These are phyloP conservation scores for Crithidia brevicula DNA, from an alignment of 208 protist species.

Conservation along the genomic window DNA sequence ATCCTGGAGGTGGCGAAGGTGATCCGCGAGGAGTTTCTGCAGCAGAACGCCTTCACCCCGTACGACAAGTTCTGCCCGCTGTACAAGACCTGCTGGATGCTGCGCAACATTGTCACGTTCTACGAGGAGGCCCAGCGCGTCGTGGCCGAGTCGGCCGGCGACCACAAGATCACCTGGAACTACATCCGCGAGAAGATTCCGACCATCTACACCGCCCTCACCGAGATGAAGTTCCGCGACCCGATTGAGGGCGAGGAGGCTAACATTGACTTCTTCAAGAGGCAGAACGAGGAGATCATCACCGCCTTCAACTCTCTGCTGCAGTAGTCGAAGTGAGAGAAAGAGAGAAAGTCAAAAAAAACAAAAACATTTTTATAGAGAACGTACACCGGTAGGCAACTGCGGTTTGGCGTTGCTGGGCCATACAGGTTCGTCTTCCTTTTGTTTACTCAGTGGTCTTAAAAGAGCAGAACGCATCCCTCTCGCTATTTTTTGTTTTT, in stretches of 20 bases:
- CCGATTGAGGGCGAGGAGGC: constrained; percentile 84
- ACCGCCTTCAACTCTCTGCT: constrained; percentile 80
- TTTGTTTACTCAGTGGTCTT: not conserved
- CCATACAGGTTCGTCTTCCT: not conserved
- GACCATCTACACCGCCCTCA: constrained; percentile 83
- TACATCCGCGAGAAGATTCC: constrained; percentile 94
- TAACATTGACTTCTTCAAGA: constrained; percentile 89
- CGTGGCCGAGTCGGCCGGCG: constrained; percentile 83
- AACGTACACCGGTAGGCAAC: too few relatives aligned
- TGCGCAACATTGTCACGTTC: constrained; percentile 98
- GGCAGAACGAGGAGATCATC: constrained; percentile 91
- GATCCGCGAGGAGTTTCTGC: constrained; percentile 99
- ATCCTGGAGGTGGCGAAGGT: constrained; percentile 99
- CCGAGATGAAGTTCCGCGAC: constrained; percentile 94
- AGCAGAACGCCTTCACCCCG: constrained; percentile 99
- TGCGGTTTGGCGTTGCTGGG: too few relatives aligned
- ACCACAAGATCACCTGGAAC: constrained; percentile 97
- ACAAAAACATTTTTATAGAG: not conserved
- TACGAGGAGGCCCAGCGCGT: constrained; percentile 96
- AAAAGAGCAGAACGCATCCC: not conserved
- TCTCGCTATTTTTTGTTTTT: constrained; percentile 3
- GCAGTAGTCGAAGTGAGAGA: constrained; percentile 49
- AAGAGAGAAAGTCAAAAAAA: not conserved
- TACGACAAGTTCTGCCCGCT: constrained; percentile 98
- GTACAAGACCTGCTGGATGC: constrained; percentile 99